These are phyloP conservation scores for Adansonia rubrostipa DNA, from an alignment of 441 rosid genomes.

Conservation along the genomic window DNA sequence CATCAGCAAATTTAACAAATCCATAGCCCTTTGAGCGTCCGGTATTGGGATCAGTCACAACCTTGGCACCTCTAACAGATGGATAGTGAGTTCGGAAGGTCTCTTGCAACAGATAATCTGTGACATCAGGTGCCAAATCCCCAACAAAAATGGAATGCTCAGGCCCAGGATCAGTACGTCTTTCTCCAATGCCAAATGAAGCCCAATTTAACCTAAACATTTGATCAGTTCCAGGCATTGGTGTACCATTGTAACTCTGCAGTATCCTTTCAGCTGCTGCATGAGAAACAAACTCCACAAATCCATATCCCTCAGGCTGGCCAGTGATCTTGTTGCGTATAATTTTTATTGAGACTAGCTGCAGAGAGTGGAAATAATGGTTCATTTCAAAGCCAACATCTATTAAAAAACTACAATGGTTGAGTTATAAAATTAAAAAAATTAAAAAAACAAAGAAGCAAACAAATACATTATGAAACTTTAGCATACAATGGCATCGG, in stretches of 20 bases:
- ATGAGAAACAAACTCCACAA: slow-evolving; percentile 87
- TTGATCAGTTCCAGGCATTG: slow-evolving; percentile 82
- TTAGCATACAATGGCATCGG: neutral
- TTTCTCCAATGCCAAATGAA: slow-evolving; percentile 91
- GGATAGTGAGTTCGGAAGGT: slow-evolving; percentile 80
- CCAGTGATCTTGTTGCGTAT: slow-evolving; percentile 91
- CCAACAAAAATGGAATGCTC: slow-evolving; percentile 97
- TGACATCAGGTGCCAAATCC: slow-evolving; percentile 90
- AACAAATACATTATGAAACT: neutral
- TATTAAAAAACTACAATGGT: neutral
- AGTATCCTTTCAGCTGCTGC: slow-evolving; percentile 86
- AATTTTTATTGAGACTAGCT: slow-evolving; percentile 86
- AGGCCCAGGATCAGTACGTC: slow-evolving; percentile 81
- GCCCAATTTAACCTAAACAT: slow-evolving; percentile 94
- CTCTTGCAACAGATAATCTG: slow-evolving; percentile 89
- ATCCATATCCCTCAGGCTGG: slow-evolving; percentile 96
- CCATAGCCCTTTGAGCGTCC: slow-evolving; percentile 98
- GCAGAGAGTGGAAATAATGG: slow-evolving; percentile 25
- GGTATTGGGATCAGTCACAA: slow-evolving; percentile 92
- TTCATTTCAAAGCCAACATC: slow-evolving; percentile 12
- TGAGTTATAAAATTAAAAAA: neutral
- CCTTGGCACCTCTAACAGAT: slow-evolving; percentile 97
- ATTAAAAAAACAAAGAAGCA: neutral
- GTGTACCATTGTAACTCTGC: slow-evolving; percentile 79
- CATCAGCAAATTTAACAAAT: slow-evolving; percentile 87